Evolutionary conservation across 306 rosid species (phyloP), one percentile per base, ranked within the genome.

Genomic region (Glycine soja): DNA sequence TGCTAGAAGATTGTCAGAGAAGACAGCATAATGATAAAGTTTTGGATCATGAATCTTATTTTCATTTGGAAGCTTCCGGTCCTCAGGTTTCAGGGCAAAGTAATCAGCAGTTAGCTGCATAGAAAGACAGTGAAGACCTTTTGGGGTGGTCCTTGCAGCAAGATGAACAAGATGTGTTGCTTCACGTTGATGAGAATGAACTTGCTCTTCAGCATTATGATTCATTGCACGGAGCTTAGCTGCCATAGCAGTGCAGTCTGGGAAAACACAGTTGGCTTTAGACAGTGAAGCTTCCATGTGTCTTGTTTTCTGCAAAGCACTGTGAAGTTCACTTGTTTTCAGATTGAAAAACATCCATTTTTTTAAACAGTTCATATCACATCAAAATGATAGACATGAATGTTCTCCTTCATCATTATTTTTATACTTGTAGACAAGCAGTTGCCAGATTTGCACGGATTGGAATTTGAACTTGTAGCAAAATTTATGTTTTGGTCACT

Each of bases 1-100:
- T 18, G 95, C 98, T 82, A 96, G 90, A 91, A 96, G 82, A 87
- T 93, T 96, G 90, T 96, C 97, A 14, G 99, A 93, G 92, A 96
- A 96, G 77, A 96, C 91, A 80, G 87, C 97, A 91, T 88, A 96
- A 87, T 96, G 99, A 87, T 91, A 40, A 66, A 92, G 90, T 69
- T 85, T 61, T 13, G 89, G 80, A 79, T 93, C 92, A 76, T 89
- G 83, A 89, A 92, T 83, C 84, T 76, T 90, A 62, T 92, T 82
- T 74, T 87, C 93, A 77, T 86, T 81, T 57, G 88, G 91, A 71
- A 90, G 82, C 82, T 64, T 85, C 81, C 93, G 88, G 66, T 93
- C 90, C 86, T 76, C 87, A 42, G 93, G 91, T 72, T 75, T 87
- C 86, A 90, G 82, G 76, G 91, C 75, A 76, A 92, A 96, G 89